Percentiles rank a stretch among this genome's conserved stretches.
phyloP scores from a whole-genome alignment of 2,329 filamentous ascomycete genomes.

The Fusarium papillatum region DNA sequence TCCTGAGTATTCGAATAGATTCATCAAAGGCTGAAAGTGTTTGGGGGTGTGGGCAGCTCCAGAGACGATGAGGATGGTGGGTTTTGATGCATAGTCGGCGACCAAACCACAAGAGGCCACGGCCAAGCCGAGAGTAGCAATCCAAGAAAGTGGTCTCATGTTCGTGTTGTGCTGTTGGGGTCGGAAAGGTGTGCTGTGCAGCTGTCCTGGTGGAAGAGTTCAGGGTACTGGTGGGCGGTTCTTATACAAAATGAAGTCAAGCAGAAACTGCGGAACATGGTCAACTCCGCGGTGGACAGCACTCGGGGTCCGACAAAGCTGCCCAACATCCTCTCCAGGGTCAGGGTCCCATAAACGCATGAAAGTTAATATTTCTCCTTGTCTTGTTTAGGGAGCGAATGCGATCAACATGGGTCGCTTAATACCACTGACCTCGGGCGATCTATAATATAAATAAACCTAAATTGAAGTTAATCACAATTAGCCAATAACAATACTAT shows the following conservation, averaged over 20 bases:
- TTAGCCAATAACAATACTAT: not conserved
- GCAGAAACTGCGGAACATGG: not conserved
- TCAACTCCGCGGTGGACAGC: not conserved
- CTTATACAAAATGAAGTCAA: not conserved
- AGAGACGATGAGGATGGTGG: not conserved
- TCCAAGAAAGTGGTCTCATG: not conserved
- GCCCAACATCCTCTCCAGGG: not conserved
- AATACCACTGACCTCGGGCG: no score
- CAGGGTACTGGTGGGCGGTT: not conserved
- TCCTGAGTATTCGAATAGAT: not conserved
- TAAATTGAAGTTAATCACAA: not conserved
- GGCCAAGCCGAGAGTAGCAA: not conserved
- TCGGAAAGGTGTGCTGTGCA: not conserved
- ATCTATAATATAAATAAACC: not conserved
- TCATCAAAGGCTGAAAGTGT: not conserved
- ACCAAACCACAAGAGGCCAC: not conserved
- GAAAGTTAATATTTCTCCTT: no score
- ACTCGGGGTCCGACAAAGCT: not conserved
- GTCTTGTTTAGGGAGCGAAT: not conserved
- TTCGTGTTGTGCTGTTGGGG: not conserved
- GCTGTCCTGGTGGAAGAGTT: not conserved
- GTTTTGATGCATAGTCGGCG: not conserved
- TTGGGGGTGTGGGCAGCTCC: not conserved
- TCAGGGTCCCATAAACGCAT: not conserved
- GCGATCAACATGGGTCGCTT: not conserved